phyloP scores from a whole-genome alignment of 2,329 filamentous ascomycete species.

The Monilinia vaccinii-corymbosi region DNA sequence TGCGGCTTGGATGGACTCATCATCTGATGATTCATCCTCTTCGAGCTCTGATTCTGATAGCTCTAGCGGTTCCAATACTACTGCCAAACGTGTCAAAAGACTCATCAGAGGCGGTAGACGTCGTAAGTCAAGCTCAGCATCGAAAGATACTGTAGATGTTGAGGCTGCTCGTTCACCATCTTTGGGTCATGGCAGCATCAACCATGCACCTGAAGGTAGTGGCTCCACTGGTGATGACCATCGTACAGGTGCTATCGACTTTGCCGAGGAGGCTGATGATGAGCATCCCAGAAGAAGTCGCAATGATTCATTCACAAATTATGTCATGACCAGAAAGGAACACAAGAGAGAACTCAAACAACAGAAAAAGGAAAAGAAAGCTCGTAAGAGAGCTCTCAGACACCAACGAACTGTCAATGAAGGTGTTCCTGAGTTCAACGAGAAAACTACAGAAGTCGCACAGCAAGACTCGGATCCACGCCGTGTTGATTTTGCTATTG shows the following conservation, averaged over 20 bases:
- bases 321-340: slow-evolving; percentile 27
- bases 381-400: slow-evolving; percentile 19
- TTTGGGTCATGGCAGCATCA: slow-evolving; percentile 27
- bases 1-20: slow-evolving; percentile 71
- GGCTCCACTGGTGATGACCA: slow-evolving; percentile 22
- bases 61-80: slow-evolving; percentile 59
- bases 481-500: slow-evolving; percentile 50
- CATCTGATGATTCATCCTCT: slow-evolving; percentile 44
- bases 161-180: slow-evolving; percentile 36
- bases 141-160: slow-evolving; percentile 43
- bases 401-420: slow-evolving; percentile 21
- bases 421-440: slow-evolving; percentile 10
- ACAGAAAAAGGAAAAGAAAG: slow-evolving; percentile 29
- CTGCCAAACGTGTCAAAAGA: slow-evolving; percentile 65
- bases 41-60: slow-evolving; percentile 61
- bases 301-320: slow-evolving; percentile 21
- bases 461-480: slow-evolving; percentile 35
- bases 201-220: slow-evolving; percentile 17
- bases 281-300: slow-evolving; percentile 32
- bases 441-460: slow-evolving; percentile 15
- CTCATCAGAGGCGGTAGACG: slow-evolving; percentile 56
- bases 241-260: slow-evolving; percentile 33
- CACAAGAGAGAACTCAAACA: slow-evolving; percentile 33
- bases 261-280: slow-evolving; percentile 44
- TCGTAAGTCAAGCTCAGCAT: slow-evolving; percentile 68